phyloP scores from a whole-genome alignment of 495 filamentous ascomycete species.

The Filosporella fistucella region DNA sequence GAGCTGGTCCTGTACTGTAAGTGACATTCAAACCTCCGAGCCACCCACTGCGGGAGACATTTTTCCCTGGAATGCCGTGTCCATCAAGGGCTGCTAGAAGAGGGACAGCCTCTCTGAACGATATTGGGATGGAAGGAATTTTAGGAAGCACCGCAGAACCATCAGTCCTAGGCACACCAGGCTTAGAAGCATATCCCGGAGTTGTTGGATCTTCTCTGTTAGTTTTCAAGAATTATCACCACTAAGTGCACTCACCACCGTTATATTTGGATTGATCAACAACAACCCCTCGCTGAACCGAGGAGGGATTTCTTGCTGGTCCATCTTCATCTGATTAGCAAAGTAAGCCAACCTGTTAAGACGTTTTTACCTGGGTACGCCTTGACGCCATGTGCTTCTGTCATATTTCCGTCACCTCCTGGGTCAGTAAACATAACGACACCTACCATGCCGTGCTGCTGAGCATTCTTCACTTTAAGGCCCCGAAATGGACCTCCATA shows the following conservation, averaged over 20 bases:
- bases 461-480: conserved; percentile 83
- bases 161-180: conserved; percentile 67
- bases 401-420: conserved; percentile 77
- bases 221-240: too few species aligned
- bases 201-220: conserved; percentile 75
- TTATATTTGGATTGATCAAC: conserved; percentile 65
- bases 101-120: conserved; percentile 76
- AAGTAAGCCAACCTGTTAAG: too few species aligned
- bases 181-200: conserved; percentile 86
- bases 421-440: conserved; percentile 82
- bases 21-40: conserved; percentile 66
- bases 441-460: conserved; percentile 85
- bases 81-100: conserved; percentile 84
- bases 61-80: conserved; percentile 69
- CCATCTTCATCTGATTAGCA: too few species aligned
- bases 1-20: conserved; percentile 86
- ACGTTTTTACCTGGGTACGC: too few species aligned
- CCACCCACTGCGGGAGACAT: conserved; percentile 65
- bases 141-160: conserved; percentile 61
- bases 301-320: conserved; percentile 78
- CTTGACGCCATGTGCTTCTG: conserved; percentile 71
- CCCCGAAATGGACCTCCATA: conserved; percentile 87
- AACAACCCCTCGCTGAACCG: conserved; percentile 82
- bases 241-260: too few species aligned
- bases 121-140: conserved; percentile 89